These are phyloP conservation scores for Myriosclerotinia curreyana DNA, from an alignment of 2,329 filamentous ascomycete species.

Conservation along the genomic window DNA sequence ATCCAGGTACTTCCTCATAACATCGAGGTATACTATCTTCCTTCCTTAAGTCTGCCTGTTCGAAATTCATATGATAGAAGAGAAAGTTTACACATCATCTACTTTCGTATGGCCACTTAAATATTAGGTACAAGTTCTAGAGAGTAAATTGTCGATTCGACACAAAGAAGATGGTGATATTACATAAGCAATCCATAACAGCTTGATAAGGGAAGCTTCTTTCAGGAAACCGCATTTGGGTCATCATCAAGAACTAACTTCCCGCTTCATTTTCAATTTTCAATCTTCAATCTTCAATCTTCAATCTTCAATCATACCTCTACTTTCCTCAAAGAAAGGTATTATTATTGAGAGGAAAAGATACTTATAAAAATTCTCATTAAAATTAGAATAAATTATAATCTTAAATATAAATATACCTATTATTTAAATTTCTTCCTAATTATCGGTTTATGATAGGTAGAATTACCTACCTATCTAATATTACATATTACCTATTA, in stretches of 20 bases:
- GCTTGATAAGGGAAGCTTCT: slow-evolving; percentile 6
- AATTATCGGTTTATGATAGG: not conserved
- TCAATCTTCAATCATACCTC: no score
- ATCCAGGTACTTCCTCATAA: not conserved
- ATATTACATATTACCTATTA: no score
- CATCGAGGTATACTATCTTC: not conserved
- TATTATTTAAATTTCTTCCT: not conserved
- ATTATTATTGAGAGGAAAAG: not conserved
- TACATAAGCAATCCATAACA: slow-evolving; percentile 2
- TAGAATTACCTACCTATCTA: no score
- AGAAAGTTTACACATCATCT: no score
- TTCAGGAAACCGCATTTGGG: slow-evolving; percentile 15
- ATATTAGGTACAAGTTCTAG: no score
- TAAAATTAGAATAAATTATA: not conserved
- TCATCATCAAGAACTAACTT: not conserved
- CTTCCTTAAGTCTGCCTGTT: no score
- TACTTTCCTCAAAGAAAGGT: not conserved
- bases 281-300: no score
- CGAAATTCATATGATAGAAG: no score
- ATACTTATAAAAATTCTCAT: not conserved
- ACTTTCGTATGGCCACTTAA: no score
- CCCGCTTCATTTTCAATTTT: no score
- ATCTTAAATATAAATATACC: no score
- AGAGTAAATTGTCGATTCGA: no score
- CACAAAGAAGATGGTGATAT: not conserved